These are phyloP conservation scores for Russula foetens DNA, from an alignment of 768 basidiomycete species.

Conservation along the genomic window DNA sequence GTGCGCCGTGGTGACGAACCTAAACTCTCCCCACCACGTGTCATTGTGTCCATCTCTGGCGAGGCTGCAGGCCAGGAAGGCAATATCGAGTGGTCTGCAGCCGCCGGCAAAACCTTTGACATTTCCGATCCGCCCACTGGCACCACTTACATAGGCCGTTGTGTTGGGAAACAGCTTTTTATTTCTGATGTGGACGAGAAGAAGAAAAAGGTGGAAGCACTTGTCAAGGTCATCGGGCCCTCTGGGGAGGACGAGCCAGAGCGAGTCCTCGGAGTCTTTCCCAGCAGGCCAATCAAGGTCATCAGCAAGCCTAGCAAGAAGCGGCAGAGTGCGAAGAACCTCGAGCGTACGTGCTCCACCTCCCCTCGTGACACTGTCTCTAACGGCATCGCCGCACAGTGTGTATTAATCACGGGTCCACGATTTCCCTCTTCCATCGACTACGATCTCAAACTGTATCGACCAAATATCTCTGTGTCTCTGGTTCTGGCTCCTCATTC, in stretches of 20 bases:
- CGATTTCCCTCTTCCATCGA: slow-evolving; percentile 94
- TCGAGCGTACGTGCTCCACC: slow-evolving; percentile 58
- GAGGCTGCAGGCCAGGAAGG: slow-evolving; percentile 83
- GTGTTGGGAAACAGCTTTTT: slow-evolving; percentile 90
- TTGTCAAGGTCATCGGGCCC: slow-evolving; percentile 81
- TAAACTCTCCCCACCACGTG: slow-evolving; percentile 67
- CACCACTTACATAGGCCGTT: slow-evolving; percentile 86
- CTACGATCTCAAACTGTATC: slow-evolving; percentile 91
- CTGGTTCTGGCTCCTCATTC: slow-evolving; percentile 87
- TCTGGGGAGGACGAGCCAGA: slow-evolving; percentile 75
- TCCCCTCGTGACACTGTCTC: slow-evolving; percentile 6
- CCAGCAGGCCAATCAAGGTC: slow-evolving; percentile 93
- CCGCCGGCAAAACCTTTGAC: slow-evolving; percentile 79
- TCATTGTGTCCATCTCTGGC: slow-evolving; percentile 87
- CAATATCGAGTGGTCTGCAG: slow-evolving; percentile 79
- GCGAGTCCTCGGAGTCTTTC: slow-evolving; percentile 80
- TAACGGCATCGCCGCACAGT: slow-evolving; percentile 38
- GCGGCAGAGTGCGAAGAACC: slow-evolving; percentile 86
- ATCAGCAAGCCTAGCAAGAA: slow-evolving; percentile 99
- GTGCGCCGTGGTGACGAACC: slow-evolving; percentile 66
- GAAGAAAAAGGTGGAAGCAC: slow-evolving; percentile 90
- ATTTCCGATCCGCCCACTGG: slow-evolving; percentile 68
- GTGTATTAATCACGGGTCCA: slow-evolving; percentile 92
- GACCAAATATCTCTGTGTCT: slow-evolving; percentile 92
- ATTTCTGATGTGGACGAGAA: slow-evolving; percentile 94